Evolutionary conservation across 805 yeast species (phyloP), one percentile per base, ranked within the genome.

Genomic region (Candida glaebosa): DNA sequence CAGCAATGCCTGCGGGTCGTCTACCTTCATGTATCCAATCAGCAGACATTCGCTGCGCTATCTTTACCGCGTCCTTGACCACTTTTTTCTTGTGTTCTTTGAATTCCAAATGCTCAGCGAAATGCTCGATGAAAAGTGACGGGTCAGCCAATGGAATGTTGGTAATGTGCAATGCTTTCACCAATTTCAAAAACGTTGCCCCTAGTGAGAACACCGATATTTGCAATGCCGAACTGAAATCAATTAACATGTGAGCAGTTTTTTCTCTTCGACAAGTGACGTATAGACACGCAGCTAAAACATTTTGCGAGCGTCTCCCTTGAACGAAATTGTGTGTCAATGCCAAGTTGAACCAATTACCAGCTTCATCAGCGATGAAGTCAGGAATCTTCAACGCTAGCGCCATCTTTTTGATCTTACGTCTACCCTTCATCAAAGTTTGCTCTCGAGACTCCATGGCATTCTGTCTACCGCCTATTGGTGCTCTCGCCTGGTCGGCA

Each of bases 1-100:
- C 99, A 0, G 99, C 99, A 40, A 93, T 80, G 54, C 99, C 99
- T 0, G 99, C 98, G 0, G 99, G 99, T 47, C 98, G 75, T 57
- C 99, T 77, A 18, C 99, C 99, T 63, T 88, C 95, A 58, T 83
- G 87, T 51, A 93, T 85, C 97, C 98, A 93, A 56, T 93, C 98
- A 33, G 81, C 78, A 10, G 90, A 75, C 99, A 93, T 93, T 50
- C 96, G 73, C 56, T 81, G 87, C 0, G 96, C 96, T 17, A 93
- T 65, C 52, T 82, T 79, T 5, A 82, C 82, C 0, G 99, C 98
- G 61, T 93, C 99, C 45, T 76, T 78, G 34, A 87, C 82, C 10
- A 93, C 96, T 51, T 82, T 82, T 30, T 81, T 71, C 45, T 76
- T 79, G 46, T 78, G 79, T 20, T 75, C 78, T n/a, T 89, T 91